These are phyloP conservation scores for Aegilops bicornis DNA, from an alignment of 176 grass and related monocot genomes.

Conservation along the genomic window DNA sequence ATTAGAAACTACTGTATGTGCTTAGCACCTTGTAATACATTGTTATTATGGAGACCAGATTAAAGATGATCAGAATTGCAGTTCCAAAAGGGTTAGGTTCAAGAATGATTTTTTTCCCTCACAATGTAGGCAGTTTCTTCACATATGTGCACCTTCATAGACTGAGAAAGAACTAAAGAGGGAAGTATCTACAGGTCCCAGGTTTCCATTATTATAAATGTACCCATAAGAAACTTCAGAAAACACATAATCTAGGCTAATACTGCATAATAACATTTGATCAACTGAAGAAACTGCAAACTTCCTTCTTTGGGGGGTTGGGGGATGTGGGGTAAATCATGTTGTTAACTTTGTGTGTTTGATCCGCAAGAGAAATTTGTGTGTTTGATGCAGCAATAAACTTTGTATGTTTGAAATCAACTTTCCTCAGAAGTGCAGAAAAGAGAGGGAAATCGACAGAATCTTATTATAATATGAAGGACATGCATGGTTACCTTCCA, in stretches of 20 bases:
- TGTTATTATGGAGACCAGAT: not conserved
- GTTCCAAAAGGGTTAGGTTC: not conserved
- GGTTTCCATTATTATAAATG: conserved; percentile 7
- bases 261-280: not conserved
- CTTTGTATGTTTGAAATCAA: not conserved
- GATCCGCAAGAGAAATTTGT: not conserved
- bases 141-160: not conserved
- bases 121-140: not conserved
- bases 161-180: not conserved
- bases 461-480: not conserved
- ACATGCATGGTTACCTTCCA: conserved; percentile 37
- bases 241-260: not conserved
- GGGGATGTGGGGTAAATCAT: not conserved
- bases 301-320: not conserved
- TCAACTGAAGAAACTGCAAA: not conserved
- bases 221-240: conserved; percentile 7
- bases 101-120: not conserved
- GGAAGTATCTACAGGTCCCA: not conserved
- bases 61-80: not conserved
- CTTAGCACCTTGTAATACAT: not conserved
- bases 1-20: not conserved
- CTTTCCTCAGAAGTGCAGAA: conserved; percentile 1
- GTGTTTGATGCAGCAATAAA: not conserved
- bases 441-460: not conserved
- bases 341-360: not conserved